Evolutionary conservation across 805 yeast species (phyloP), one percentile per base, ranked within the genome.

Genomic region (Candida maris): DNA sequence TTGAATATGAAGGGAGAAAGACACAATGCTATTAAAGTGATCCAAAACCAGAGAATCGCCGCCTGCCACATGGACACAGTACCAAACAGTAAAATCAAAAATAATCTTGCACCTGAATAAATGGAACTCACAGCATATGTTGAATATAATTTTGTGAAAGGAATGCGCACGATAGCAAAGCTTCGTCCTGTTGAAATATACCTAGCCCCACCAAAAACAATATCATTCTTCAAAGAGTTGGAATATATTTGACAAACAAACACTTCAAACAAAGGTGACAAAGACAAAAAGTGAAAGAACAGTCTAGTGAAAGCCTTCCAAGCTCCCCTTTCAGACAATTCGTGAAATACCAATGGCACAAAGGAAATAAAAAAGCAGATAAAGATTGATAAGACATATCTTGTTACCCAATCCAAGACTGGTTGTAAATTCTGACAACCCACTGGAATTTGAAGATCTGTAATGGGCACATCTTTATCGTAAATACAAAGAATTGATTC

Each of bases 111-210:
- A 0, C 97, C 97, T 5, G 81, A 63, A 58, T 87, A 86, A 25
- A 89, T 81, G 1, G 96, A 82, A 4, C 79, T 72, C 4, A 73
- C 66, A 1, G 89, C 83, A 66, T 85, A 91, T 26, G 83, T 73
- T 0, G 95, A 75, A 59, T 82, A 91, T 20, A 91, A 64, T 3
- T 70, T 68, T 14, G 80, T 64, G 59, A 91, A 91, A 5, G 85
- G 77, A 19, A 77, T 62, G 51, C 97, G 73, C 3, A 88, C 73
- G 15, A 87, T 86, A 2, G 97, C 96, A 67, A 89, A 85, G 1
- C 96, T 95, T 63, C 97, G 69, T 2, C 97, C 97, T 2, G 97
- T 87, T 8, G 95, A 80, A 44, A 91, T 83, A 55, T 91, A 91
- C 37, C 79, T 73, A 1, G 97, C 97, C 31, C 95, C 95, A 4